Base-by-base conservation (phyloP, 495 filamentous ascomycete species). In the Podospora comata region DNA sequence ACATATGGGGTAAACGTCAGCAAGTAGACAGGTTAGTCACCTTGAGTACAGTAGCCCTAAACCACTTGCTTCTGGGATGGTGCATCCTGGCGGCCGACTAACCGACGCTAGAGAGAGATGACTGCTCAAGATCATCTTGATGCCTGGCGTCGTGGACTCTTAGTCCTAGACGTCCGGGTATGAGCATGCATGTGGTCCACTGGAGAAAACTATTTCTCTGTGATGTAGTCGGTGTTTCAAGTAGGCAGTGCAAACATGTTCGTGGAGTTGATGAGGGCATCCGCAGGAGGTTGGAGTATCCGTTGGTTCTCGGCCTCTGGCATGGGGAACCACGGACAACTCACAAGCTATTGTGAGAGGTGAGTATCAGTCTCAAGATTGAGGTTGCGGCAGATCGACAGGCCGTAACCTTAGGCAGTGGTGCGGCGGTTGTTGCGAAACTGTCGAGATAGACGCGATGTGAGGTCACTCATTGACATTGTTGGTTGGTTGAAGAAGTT, bases 21-120 rank as follows among this genome's bases (percentile, higher is more conserved):
- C 61, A 19, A 63, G 30, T 18, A 30, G 59, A 61, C 23, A 61
- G 19, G 20, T 58, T 26, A 58, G n/a, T 27, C 19, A 20, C n/a
- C 19, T 20, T 23, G 23, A 23, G 23, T 23, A 23, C 23, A 20
- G 5, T 58, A 58, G 56, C 20, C 56, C 56, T 58, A 58, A 19
- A 58, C 56, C 16, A 18, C 16, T 48, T 44, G 30, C n/a, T 63
- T 48, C 27, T 63, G 7, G 32, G 61, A 48, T n/a, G 34, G 30
- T 63, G 32, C 61, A 39, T 63, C 32, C 30, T 34, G 61, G 61
- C 61, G 61, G 61, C 61, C 61, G 61, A 63, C 61, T 28, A 16
- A 48, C n/a, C 20, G 61, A 58, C 55, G 55, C 55, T 58, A 58
- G 54, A 58, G 54, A 57, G n/a, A 6, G 39, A 48, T 48, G 39